A percentile compares a stretch with the other conserved stretches of the same genome.
phyloP scores from a whole-genome alignment of 352 stramenopile species.

The Lagenidium giganteum region DNA sequence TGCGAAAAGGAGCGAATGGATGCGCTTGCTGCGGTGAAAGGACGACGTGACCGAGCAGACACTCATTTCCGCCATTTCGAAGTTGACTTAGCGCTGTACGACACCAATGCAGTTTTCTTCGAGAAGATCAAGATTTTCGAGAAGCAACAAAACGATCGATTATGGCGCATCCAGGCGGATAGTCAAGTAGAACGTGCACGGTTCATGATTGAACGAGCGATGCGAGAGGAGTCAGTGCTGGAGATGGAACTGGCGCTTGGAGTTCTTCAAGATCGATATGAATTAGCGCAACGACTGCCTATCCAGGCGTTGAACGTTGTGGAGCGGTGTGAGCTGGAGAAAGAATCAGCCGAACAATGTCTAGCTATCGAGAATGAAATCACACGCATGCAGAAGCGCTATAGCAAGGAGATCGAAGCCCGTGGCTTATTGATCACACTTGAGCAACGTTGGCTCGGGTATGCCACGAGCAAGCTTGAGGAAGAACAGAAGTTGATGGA shows the following conservation, averaged over 20 bases:
- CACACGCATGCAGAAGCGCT: conserved; percentile 13
- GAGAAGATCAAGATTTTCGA: conserved; percentile 33
- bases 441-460: conserved; percentile 39
- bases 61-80: conserved; percentile 30
- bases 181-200: conserved; percentile 45
- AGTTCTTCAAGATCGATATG: conserved; percentile 34
- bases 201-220: conserved; percentile 59
- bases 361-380: conserved; percentile 20
- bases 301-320: conserved; percentile 48
- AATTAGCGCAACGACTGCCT: conserved; percentile 36
- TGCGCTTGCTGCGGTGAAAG: conserved; percentile 25
- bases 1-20: conserved; percentile 30
- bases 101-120: conserved; percentile 46
- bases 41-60: no score
- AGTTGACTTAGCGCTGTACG: conserved; percentile 40
- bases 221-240: conserved; percentile 49
- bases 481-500: conserved; percentile 49
- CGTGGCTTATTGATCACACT: conserved; percentile 37
- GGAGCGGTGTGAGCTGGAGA: conserved; percentile 33
- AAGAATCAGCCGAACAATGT: conserved; percentile 19
- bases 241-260: no score
- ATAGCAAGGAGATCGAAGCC: conserved; percentile 29
- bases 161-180: conserved; percentile 54
- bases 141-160: conserved; percentile 31
- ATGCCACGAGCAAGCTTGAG: conserved; percentile 34